Percentiles rank a stretch among this genome's conserved stretches.
phyloP scores from a whole-genome alignment of 306 rosid species.

The Cicer yamashitae region DNA sequence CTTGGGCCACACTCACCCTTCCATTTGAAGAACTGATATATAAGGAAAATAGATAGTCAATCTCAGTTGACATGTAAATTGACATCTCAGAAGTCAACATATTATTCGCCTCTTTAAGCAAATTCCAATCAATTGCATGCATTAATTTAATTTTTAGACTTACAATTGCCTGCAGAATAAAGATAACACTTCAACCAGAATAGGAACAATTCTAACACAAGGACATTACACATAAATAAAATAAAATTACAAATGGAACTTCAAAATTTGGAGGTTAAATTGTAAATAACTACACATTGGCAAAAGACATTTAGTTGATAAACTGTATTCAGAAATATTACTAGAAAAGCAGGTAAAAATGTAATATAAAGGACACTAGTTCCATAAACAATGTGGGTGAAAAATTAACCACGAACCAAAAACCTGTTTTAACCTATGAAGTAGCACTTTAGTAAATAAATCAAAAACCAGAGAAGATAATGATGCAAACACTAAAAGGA shows the following conservation, averaged over 20 bases:
- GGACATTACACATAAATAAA: not conserved
- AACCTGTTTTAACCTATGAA: not conserved
- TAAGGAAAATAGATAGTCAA: constrained; percentile 40
- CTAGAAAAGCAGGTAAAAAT: constrained; percentile 14
- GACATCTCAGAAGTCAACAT: constrained; percentile 16
- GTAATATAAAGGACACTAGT: constrained; percentile 11
- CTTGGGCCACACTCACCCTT: constrained; percentile 66
- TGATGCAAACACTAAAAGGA: not conserved
- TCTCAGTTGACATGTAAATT: constrained; percentile 35
- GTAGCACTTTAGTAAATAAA: constrained; percentile 7
- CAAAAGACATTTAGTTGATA: not conserved
- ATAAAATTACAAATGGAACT: constrained; percentile 10
- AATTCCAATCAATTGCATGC: constrained; percentile 29
- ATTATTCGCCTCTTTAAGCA: constrained; percentile 19
- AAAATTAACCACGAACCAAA: constrained; percentile 8
- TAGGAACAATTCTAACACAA: constrained; percentile 34
- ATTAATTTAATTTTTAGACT: constrained; percentile 30
- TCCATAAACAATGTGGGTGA: constrained; percentile 14
- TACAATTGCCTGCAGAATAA: constrained; percentile 15
- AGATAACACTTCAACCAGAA: constrained; percentile 27
- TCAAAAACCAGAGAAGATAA: constrained; percentile 17
- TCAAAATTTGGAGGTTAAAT: constrained; percentile 20
- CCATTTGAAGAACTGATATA: constrained; percentile 66
- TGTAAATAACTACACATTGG: not conserved
- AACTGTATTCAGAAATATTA: constrained; percentile 28